A percentile compares a stretch with the other conserved stretches of the same genome.
These are phyloP conservation scores for Kazachstania psychrophila DNA, from an alignment of 805 yeast genomes.

Conservation along the genomic window DNA sequence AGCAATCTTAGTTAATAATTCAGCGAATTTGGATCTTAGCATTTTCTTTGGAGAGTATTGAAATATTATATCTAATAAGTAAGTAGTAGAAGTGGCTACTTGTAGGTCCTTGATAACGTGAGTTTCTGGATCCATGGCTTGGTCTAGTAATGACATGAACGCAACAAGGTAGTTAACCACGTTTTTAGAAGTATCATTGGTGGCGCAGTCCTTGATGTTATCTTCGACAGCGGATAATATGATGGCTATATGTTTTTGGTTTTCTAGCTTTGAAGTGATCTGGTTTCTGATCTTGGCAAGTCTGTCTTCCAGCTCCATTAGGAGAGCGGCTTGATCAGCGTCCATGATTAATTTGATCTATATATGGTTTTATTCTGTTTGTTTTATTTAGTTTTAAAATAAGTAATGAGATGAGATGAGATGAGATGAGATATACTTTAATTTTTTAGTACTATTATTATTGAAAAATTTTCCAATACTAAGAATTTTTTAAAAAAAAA, in stretches of 20 bases:
- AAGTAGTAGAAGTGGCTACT: slow-evolving; percentile 68
- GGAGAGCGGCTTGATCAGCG: slow-evolving; percentile 24
- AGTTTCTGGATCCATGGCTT: slow-evolving; percentile 42
- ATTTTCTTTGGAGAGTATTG: slow-evolving; percentile 65
- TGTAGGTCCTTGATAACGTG: slow-evolving; percentile 47
- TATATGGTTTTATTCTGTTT: neutral
- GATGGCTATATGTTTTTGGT: slow-evolving; percentile 78
- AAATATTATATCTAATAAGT: slow-evolving; percentile 69
- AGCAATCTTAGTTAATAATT: slow-evolving; percentile 69
- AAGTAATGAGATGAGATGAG: slow-evolving; percentile 17
- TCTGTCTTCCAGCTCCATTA: slow-evolving; percentile 51
- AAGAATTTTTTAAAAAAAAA: too few species aligned
- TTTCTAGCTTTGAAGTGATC: slow-evolving; percentile 66
- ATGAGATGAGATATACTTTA: slow-evolving; percentile 15
- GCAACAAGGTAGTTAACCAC: slow-evolving; percentile 83
- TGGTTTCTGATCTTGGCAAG: slow-evolving; percentile 64
- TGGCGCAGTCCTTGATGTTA: slow-evolving; percentile 54
- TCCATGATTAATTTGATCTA: slow-evolving; percentile 15
- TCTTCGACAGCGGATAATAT: slow-evolving; percentile 87
- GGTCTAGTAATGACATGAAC: slow-evolving; percentile 71
- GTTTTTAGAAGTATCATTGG: slow-evolving; percentile 38
- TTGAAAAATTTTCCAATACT: too few species aligned
- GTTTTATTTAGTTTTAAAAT: neutral
- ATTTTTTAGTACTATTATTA: too few species aligned
- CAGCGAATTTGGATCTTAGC: slow-evolving; percentile 64